Base-by-base conservation (phyloP, 2,329 filamentous ascomycete species). In the Westerdykella sp. region DNA sequence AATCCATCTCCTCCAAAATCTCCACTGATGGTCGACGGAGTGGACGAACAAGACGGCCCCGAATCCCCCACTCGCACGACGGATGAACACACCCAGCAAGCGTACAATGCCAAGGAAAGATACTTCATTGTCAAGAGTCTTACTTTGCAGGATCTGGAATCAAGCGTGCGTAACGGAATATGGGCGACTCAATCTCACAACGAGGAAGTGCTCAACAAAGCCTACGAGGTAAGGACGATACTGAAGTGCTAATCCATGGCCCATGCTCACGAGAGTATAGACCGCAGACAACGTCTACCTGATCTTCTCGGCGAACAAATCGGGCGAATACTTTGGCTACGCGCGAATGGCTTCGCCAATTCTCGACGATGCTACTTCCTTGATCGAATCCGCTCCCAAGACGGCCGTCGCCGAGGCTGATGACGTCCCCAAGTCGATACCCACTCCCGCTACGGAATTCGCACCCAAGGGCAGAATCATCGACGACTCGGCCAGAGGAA, bases 101-200 rank as follows among this genome's bases (percentile, higher is more conserved):
- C 47, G 6, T 52, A 63, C 7, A 71, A 67, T 34, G 69, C 75
- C 14, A 78, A 78, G 44, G 88, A 93, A 53, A 85, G 84, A 53
- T 96, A 87, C 63, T 97, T 96, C 57, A 83, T 97, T 44, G 76
- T 97, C 37, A 97, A 97, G 68, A 96, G 90, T 61, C 70, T 97
- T 43, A 96, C 91, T 0, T 73, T 91, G 7, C 88, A 95, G 60
- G 91, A 97, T 63, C 73, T 97, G 21, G 89, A 96, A 47, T 71
- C 87, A 7, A 96, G 91, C 63, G 83, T 93, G n/a, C 76, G 77
- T 39, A 96, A 87, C 40, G 85, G 87, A 0, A 83, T 91, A 1
- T 97, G 91, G 91, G 89, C 91, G 2, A 97, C 91, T 0, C 91
- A 97, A 60, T 83, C 85, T 6, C 91, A 97, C 62, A 97, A 97